Evolutionary conservation across 345 rosid genomes (phyloP).

Genomic region (Brassica carinata): DNA sequence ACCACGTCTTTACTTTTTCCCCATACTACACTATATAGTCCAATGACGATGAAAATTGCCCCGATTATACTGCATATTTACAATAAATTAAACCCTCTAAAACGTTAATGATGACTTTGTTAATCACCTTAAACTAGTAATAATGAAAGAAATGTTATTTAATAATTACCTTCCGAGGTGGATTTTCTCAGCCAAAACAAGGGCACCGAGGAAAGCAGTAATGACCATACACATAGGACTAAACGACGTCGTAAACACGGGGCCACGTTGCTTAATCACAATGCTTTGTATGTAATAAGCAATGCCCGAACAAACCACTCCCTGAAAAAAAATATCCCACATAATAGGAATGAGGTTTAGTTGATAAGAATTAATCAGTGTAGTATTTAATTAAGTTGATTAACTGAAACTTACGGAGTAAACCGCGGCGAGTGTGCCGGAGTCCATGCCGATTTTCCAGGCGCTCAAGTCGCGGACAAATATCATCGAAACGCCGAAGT

Average conservation of each 20-base stretch:
- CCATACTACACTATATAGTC: conserved; percentile 86
- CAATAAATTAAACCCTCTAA: background rate
- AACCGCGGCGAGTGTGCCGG: conserved; percentile 73
- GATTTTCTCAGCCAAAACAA: conserved; percentile 66
- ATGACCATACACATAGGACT: conserved; percentile 88
- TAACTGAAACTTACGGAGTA: conserved; percentile 58
- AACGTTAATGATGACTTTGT: conserved; percentile 15
- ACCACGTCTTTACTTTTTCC: conserved; percentile 72
- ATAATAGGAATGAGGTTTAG: background rate
- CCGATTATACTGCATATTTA: conserved; percentile 66
- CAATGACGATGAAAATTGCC: conserved; percentile 70
- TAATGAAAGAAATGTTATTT: background rate
- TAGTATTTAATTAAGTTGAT: background rate
- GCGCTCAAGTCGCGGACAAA: conserved; percentile 68
- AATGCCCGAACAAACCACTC: conserved; percentile 84
- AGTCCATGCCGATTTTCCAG: conserved; percentile 76
- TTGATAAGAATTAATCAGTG: background rate
- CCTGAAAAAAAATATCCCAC: conserved; percentile 41
- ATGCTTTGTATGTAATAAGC: conserved; percentile 82
- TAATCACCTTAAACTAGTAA: background rate
- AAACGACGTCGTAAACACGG: conserved; percentile 79
- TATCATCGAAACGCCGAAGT: conserved; percentile 52
- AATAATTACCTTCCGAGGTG: conserved; percentile 77
- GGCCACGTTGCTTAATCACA: conserved; percentile 70
- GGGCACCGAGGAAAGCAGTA: conserved; percentile 64